Percentiles rank a stretch among this genome's conserved stretches.
phyloP scores from a whole-genome alignment of 305 asterid species.

The Caryopteris hybrid region DNA sequence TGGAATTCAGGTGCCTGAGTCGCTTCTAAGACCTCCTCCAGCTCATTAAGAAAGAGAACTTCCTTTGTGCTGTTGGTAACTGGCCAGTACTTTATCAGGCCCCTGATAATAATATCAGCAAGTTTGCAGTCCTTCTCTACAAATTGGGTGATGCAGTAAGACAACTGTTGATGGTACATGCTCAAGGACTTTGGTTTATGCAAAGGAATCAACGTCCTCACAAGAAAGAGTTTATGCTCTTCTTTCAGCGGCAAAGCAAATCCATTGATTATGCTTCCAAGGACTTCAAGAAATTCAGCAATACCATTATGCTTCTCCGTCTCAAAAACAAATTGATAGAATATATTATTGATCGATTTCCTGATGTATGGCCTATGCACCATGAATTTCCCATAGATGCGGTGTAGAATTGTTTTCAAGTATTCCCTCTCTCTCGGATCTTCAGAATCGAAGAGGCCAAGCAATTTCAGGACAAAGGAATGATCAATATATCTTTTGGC shows the following conservation, averaged over 20 bases:
- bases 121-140: conserved; percentile 86
- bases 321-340: conserved; percentile 66
- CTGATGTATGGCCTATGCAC: conserved; percentile 81
- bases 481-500: conserved; percentile 65
- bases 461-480: conserved; percentile 68
- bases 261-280: conserved; percentile 81
- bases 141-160: conserved; percentile 67
- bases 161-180: conserved; percentile 81
- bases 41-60: conserved; percentile 77
- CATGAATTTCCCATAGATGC: conserved; percentile 85
- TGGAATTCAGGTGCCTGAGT: conserved; percentile 73
- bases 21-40: conserved; percentile 80
- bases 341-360: conserved; percentile 73
- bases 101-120: conserved; percentile 70
- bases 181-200: conserved; percentile 79
- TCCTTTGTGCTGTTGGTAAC: conserved; percentile 79
- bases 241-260: conserved; percentile 82
- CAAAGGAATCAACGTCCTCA: conserved; percentile 67
- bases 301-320: conserved; percentile 75
- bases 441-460: conserved; percentile 79
- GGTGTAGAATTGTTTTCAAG: conserved; percentile 73
- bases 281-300: conserved; percentile 74
- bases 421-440: conserved; percentile 83
- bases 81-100: conserved; percentile 78
- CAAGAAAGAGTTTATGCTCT: conserved; percentile 76